Evolutionary conservation across 1,284 basidiomycete genomes (phyloP).

Genomic region (Apiotrichum gracile): DNA sequence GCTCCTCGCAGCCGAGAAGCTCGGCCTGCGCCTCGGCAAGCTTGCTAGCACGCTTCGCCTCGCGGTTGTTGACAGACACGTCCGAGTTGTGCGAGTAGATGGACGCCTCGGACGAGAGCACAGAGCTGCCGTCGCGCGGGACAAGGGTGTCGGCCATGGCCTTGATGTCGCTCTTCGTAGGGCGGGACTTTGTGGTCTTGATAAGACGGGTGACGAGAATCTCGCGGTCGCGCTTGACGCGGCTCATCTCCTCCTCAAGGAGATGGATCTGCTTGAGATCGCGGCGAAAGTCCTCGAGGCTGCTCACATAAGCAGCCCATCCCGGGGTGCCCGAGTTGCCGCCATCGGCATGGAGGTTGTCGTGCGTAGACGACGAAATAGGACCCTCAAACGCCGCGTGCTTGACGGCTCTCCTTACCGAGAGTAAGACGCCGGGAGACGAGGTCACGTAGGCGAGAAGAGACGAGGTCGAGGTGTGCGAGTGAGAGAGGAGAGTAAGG

Average conservation of each 20-base stretch:
- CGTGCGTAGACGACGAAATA: slow-evolving; percentile 20
- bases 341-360: background rate
- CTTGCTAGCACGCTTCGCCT: slow-evolving; percentile 40
- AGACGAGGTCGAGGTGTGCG: slow-evolving; percentile 47
- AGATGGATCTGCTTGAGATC: slow-evolving; percentile 47
- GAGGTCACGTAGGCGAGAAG: slow-evolving; percentile 47
- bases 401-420: slow-evolving; percentile 42
- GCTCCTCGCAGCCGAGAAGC: slow-evolving; percentile 47
- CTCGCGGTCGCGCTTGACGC: slow-evolving; percentile 46
- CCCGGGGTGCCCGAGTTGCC: slow-evolving; percentile 29
- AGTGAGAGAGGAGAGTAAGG: slow-evolving; percentile 45
- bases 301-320: slow-evolving; percentile 43
- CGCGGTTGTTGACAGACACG: slow-evolving; percentile 29
- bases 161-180: slow-evolving; percentile 41
- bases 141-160: slow-evolving; percentile 27
- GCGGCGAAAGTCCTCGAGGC: slow-evolving; percentile 44
- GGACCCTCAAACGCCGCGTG: slow-evolving; percentile 47
- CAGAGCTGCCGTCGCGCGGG: slow-evolving; percentile 1
- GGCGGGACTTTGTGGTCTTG: slow-evolving; percentile 45
- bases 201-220: slow-evolving; percentile 46
- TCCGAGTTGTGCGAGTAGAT: slow-evolving; percentile 28
- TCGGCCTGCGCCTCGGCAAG: slow-evolving; percentile 47
- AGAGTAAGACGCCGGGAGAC: slow-evolving; percentile 43
- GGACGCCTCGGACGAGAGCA: slow-evolving; percentile 27
- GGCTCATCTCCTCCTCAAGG: slow-evolving; percentile 45